phyloP scores from a whole-genome alignment of 2,329 filamentous ascomycete genomes.

The Salinomyces thailandicus region DNA sequence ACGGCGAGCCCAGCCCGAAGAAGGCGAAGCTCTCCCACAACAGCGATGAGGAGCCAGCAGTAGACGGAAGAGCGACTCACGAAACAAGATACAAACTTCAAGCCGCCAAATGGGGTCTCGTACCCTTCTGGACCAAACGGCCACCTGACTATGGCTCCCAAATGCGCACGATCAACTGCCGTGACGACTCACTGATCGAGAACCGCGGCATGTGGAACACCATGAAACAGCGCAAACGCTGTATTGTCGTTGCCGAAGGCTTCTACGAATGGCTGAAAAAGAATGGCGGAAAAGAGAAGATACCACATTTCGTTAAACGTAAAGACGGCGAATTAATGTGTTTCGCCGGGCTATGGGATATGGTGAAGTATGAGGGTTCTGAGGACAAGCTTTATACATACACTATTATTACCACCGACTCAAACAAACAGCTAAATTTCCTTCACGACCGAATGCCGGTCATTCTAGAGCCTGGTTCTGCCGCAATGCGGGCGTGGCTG shows the following conservation, averaged over 20 bases:
- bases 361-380: conserved; percentile 63
- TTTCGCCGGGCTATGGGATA: conserved; percentile 87
- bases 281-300: conserved; percentile 62
- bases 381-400: conserved; percentile 73
- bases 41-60: conserved; percentile 6
- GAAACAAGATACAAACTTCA: conserved; percentile 67
- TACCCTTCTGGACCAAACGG: conserved; percentile 88
- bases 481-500: conserved; percentile 63
- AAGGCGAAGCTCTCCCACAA: conserved; percentile 14
- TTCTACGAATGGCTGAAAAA: conserved; percentile 96
- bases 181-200: conserved; percentile 71
- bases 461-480: conserved; percentile 66
- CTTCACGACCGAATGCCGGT: conserved; percentile 95
- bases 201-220: conserved; percentile 78
- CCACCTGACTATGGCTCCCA: conserved; percentile 66
- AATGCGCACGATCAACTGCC: conserved; percentile 89
- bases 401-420: conserved; percentile 83
- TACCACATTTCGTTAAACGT: conserved; percentile 74
- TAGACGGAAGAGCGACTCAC: conserved; percentile 16
- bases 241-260: conserved; percentile 77
- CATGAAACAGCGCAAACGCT: conserved; percentile 84
- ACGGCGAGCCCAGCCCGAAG: conserved; percentile 17
- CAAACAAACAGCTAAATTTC: conserved; percentile 72
- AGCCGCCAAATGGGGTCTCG: conserved; percentile 89
- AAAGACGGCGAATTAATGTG: conserved; percentile 77